Evolutionary conservation across 2,329 filamentous ascomycete species (phyloP), one percentile per base, ranked within the genome.

Genomic region (Neopestalotiopsis rosae): DNA sequence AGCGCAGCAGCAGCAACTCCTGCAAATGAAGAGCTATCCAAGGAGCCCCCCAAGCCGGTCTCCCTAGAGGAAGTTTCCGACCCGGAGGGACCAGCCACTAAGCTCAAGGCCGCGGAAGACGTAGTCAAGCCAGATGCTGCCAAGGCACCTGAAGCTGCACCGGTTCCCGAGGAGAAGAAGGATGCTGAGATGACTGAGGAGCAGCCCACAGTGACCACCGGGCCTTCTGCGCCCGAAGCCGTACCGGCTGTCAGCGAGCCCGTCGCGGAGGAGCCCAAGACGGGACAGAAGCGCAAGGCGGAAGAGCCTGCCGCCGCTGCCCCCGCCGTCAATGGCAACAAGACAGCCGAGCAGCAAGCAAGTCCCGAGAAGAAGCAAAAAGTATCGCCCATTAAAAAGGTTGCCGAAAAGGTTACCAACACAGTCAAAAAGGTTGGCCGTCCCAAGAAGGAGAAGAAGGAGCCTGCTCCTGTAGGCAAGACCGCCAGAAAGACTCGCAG

Each of bases 311-410:
- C 61, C 66, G 67, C 5, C 10, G 67, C 61, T 65, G 67, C 34
- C 10, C 66, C 61, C 65, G 67, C 62, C 28, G 14, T 70, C 14
- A 66, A 64, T 30, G 56, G 67, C n/a, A 65, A 76, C 45, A 72
- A 75, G 34, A 10, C 34, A 38, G 34, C 34, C 7, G 75, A 73
- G 45, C 40, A 66, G 28, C 70, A 73, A 5, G 78, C 78, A 68
- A 76, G 76, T 3, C 69, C 73, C 1, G 79, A 79, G 58, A 85
- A 84, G 74, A 85, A 84, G 71, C 76, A 78, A 66, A 84, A 81
- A 72, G 76, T 80, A 6, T 62, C 59, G 10, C 59, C 59, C 14
- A 14, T 62, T 13, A 62, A 62, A n/a, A 62, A 40, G 13, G 79
- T 81, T 57, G 79, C 80, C 56, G 74, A 73, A 49, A 66, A 71